Evolutionary conservation across 148 eudicot species (phyloP), one percentile per base, ranked within the genome.

Genomic region (Camellia granthamiana): DNA sequence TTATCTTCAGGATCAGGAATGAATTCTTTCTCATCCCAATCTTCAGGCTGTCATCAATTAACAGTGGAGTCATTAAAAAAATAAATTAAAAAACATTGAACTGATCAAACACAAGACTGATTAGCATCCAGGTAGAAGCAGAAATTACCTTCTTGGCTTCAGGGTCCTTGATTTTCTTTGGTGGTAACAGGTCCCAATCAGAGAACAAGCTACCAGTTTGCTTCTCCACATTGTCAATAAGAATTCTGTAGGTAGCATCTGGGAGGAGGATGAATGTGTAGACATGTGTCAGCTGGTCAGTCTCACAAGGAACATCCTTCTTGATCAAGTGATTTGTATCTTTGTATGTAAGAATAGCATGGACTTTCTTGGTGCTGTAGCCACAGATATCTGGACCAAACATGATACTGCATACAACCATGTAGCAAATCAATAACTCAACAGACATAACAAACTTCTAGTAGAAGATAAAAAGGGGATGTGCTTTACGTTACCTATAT

Each of bases 351-450:
- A 94, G 92, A 85, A 92, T 94, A 49, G 97, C 94, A 79, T 94
- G 98, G 79, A 94, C 98, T 79, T 94, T 95, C 84, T 95, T 95
- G 64, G 99, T 95, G 83, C 85, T 89, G 86, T 92, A 93, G 54
- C 99, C 99, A 87, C 97, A 95, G 76, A 95, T 95, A 83, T 95
- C 97, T 76, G 97, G 99, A 46, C 99, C 99, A 87, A 95, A 95
- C 99, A 95, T 95, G 77, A 95, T 93, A 78, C 96, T 95, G 89
- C 88, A 88, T 51, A n/a, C 41, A 88, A 64, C 51, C 69, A 44
- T 21, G 69, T 12, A 11, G 9, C 52, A 49, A 69, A 73, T 85
- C 79, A 80, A 79, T 30, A 76, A 76, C 54, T 21, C 42, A 30
- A 73, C 71, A 62, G 4, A 77, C 15, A 67, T 30, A 58, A 63